phyloP scores from a whole-genome alignment of 768 basidiomycete genomes.

The Trametes meyenii region DNA sequence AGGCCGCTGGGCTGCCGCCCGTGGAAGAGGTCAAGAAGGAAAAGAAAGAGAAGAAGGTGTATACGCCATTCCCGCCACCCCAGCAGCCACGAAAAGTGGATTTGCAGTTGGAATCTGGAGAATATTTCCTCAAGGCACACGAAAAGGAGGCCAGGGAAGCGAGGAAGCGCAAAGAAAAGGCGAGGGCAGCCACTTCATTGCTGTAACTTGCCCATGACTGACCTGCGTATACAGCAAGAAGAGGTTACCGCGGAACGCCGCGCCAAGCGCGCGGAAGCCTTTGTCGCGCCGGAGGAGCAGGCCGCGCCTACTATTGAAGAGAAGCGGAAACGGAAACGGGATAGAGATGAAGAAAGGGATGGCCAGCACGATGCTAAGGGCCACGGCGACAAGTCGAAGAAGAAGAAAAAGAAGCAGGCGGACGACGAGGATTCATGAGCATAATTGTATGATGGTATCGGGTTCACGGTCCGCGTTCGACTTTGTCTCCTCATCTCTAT shows the following conservation, averaged over 20 bases:
- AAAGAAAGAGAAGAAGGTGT: slow-evolving; percentile 80
- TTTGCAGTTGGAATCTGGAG: slow-evolving; percentile 92
- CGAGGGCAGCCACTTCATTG: slow-evolving; percentile 28
- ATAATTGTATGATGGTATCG: background rate
- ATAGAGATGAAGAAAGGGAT: slow-evolving; percentile 35
- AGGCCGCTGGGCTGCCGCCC: slow-evolving; percentile 65
- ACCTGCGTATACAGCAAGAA: slow-evolving; percentile 61
- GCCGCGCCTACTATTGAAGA: slow-evolving; percentile 76
- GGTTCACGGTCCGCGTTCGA: background rate
- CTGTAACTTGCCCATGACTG: background rate
- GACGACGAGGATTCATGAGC: slow-evolving; percentile 20
- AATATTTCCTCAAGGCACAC: slow-evolving; percentile 93
- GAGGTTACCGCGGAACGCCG: slow-evolving; percentile 70
- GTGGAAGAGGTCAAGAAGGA: slow-evolving; percentile 40
- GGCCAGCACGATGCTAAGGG: slow-evolving; percentile 31
- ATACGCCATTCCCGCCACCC: slow-evolving; percentile 98
- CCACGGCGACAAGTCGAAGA: slow-evolving; percentile 36
- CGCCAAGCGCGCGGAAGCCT: slow-evolving; percentile 84
- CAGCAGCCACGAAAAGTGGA: slow-evolving; percentile 96
- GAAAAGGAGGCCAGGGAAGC: slow-evolving; percentile 83
- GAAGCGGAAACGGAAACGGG: slow-evolving; percentile 61
- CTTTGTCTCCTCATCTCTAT: background rate
- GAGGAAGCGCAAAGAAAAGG: slow-evolving; percentile 77
- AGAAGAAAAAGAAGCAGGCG: slow-evolving; percentile 46
- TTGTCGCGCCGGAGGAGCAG: slow-evolving; percentile 83